Conservation (phyloP, 2,329 filamentous ascomycete species). For the Fusarium acutatum region DNA sequence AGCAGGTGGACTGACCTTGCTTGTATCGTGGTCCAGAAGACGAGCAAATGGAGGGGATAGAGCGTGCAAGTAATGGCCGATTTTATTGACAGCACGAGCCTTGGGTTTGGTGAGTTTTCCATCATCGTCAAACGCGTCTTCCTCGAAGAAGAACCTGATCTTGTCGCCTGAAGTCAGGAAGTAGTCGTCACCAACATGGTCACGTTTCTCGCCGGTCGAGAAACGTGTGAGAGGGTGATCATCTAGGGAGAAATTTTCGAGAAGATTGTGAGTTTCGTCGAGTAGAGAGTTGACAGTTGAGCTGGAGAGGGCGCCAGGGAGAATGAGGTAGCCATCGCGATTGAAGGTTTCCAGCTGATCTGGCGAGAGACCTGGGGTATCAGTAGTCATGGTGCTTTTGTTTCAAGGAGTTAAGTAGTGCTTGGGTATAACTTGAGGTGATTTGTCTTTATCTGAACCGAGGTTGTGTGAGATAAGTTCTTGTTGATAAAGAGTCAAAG, state of each 20-base stretch:
- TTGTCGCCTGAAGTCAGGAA: conserved; percentile 92
- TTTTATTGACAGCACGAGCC: conserved; percentile 87
- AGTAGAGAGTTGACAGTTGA: conserved; percentile 75
- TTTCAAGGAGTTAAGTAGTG: too few species aligned
- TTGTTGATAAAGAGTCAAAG: conserved; percentile 19
- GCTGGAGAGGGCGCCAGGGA: conserved; percentile 77
- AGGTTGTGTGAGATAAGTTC: conserved; percentile 19
- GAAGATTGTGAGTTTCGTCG: conserved; percentile 76
- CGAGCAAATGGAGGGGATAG: conserved; percentile 72
- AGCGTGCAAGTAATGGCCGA: conserved; percentile 79
- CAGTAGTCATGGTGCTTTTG: conserved; percentile 18
- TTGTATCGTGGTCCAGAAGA: conserved; percentile 55
- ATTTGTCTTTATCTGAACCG: neutral
- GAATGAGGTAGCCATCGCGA: conserved; percentile 87
- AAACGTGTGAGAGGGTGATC: conserved; percentile 94
- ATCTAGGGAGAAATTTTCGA: conserved; percentile 78
- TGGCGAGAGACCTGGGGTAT: conserved; percentile 67
- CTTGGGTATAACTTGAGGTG: neutral
- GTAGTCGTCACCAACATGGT: conserved; percentile 93
- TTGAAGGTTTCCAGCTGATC: conserved; percentile 78
- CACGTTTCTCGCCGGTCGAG: conserved; percentile 77
- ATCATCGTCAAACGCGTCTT: conserved; percentile 79
- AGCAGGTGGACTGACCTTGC: conserved; percentile 57
- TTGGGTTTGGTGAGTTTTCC: conserved; percentile 81
- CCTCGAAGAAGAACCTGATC: conserved; percentile 96